Evolutionary conservation across 2,329 filamentous ascomycete genomes (phyloP), one percentile per base, ranked within the genome.

Genomic region (Lachnellula occidentalis): DNA sequence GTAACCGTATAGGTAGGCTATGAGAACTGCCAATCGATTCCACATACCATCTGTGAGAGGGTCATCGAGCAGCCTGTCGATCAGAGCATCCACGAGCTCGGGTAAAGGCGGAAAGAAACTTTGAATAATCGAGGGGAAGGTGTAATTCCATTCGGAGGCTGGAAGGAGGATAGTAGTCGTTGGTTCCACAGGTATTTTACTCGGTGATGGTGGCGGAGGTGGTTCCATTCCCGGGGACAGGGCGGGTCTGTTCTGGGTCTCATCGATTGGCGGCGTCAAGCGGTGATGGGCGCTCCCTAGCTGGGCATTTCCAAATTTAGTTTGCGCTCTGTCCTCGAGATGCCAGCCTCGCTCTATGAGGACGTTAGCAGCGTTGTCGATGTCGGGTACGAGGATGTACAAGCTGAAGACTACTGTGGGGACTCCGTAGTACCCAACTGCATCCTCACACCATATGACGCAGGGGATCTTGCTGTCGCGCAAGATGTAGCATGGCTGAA

Each of bases 381-480:
- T 58, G 36, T 64, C 53, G 12, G 50, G 48, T 4, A 65, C 63
- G 15, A 65, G 56, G 5, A 66, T 43, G 41, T 63, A 51, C 2
- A 66, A 45, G 27, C 59, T 53, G 55, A 66, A 67, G 12, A 67
- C 54, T 15, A 57, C 56, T n/a, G 62, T 65, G 5, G 62, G 61
- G 8, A 66, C 64, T 12, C 60, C 63, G 46, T 64, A 59, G 3
- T 48, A 24, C n/a, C 43, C 58, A 36, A 66, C 39, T 17, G 63
- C 64, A 48, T 66, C 27, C 58, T 63, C 50, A 47, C 51, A 41
- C 54, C 55, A 45, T 46, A 61, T 14, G n/a, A 50, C 49, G 34
- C 54, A 59, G 6, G 57, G 54, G 1, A 61, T 58, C 5, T 48
- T 36, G 24, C n/a, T 34, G 8, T 56, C 52, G 15, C 19, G 55